Base-by-base conservation (phyloP, 352 stramenopile genomes). In the Phytopythium helicoides region DNA sequence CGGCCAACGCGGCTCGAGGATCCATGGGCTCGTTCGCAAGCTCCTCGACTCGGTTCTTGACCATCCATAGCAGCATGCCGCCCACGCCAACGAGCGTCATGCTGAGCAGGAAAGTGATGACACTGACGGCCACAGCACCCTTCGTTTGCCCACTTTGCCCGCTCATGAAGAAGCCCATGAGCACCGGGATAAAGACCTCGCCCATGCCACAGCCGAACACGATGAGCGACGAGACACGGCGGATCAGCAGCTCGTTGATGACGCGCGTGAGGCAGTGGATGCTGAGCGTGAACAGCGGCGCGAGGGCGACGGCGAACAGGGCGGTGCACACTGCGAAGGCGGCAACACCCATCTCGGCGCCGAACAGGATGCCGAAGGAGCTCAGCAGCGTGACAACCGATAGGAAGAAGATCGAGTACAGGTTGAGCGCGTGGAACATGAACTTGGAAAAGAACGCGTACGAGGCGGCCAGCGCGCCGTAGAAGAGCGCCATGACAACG, bases 111-210 rank as follows among this genome's bases (percentile, higher is more conserved):
- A 91, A 93, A 7, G 73, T 73, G 49, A 89, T 93, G 61, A 87
- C 88, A 55, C 77, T 87, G 46, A 93, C 78, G 12, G 80, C 78
- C 35, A 82, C 70, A 7, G 76, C 71, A 65, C 80, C 80, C 47
- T 90, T 89, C 31, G 71, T 74, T 53, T 88, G 76, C 21, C 80
- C 80, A 38, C 80, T 91, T 62, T 91, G 80, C 31, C 80, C 75
- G 56, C 77, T 83, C 80, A 93, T 93, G 61, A 93, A 93, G 61
- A 93, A 93, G 11, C 82, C 82, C 80, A 91, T 93, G 48, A 89
- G 76, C 48, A 93, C 80, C 2, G 82, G 82, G 48, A 93, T 80
- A 47, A 93, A 93, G 14, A 89, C 64, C 48, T 93, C 82, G 28
- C 82, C 82, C 76, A 89, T 91, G 54, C 81, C 80, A 54, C 73